Evolutionary conservation across 768 basidiomycete genomes (phyloP), one percentile per base, ranked within the genome.

Genomic region (Pholiota conissans): DNA sequence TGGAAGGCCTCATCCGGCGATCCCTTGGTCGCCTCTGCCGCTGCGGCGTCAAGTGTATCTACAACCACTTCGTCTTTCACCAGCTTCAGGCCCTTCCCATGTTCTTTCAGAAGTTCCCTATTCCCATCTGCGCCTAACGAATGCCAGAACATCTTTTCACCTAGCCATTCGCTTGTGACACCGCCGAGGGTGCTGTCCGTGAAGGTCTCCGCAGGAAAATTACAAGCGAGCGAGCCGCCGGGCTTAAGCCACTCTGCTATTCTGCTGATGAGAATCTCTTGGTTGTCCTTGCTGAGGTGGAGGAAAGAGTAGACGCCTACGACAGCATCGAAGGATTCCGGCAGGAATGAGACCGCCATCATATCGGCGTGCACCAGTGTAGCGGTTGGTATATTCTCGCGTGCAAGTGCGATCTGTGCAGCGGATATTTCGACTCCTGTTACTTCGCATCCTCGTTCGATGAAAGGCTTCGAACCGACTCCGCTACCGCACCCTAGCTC

Each of bases 401-500:
- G 55, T 18, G 55, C 55, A 18, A 56, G 55, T 26, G 34, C 35
- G 6, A 56, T 49, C 18, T 56, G 55, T 29, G 34, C 48, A 3
- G 32, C 18, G 35, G 55, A 56, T 13, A 56, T 56, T 45, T 56
- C 55, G 26, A 56, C 29, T 20, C 47, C 55, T n/a, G 55, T 56
- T 8, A 56, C 22, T 5, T 39, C 32, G 35, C 47, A 56, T 3
- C 47, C 48, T 16, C 35, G 55, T 18, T 34, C 27, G 47, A 30
- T 34, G 55, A 56, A 56, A 18, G 48, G 48, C 24, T 28, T 37
- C n/a, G 55, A 35, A n/a, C 32, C 28, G 35, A 37, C 26, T 2
- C 55, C 55, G 10, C 55, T 35, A 3, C 55, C 55, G n/a, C 55
- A 56, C 14, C 55, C 55, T 5, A 56, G 34, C 55, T 56, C 55